Evolutionary conservation across 139 green algal species (phyloP), one percentile per base, ranked within the genome.

Genomic region (Coelastrella sp.): DNA sequence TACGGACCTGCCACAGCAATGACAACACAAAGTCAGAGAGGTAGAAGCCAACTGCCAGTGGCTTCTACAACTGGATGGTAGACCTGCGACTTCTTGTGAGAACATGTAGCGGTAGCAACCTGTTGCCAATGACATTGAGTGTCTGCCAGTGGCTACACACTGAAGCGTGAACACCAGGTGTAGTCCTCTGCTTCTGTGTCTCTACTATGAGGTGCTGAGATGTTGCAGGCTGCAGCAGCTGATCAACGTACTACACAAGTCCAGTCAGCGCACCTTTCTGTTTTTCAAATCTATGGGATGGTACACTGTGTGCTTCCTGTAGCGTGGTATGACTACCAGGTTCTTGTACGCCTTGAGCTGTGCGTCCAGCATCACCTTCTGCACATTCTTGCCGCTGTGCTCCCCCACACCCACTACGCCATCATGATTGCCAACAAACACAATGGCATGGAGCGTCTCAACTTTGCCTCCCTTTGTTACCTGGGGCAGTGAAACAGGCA

Each of bases 301-400:
- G 85, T 88, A 92, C 60, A 92, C 78, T 37, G 90, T 94, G 85
- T 91, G 90, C 0, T 64, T 83, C 21, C 90, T 85, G 83, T 94
- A 92, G 32, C 90, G 83, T 21, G 90, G 90, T 17, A 92, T 67
- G 11, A 74, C 53, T 4, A 81, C 64, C n/a, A 94, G 79, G 35
- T 87, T 86, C 17, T 43, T 34, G 76, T 87, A 89, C 0, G 77
- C 53, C 25, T 89, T 78, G 43, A 92, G 69, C 32, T 77, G 72
- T 2, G 69, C 72, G 32, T 87, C 59, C 25, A 82, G 30, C 40
- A 68, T 76, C 5, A 87, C 82, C 38, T 67, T 40, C 72, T 82
- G 72, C 9, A 83, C 64, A 59, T 82, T 75, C 21, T 60, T 76
- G 37, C 82, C 72, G 5, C 37, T 75, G 32, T 68, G 35, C 57